phyloP scores from a whole-genome alignment of 2,329 filamentous ascomycete species.

The Clarireedia homoeocarpa region DNA sequence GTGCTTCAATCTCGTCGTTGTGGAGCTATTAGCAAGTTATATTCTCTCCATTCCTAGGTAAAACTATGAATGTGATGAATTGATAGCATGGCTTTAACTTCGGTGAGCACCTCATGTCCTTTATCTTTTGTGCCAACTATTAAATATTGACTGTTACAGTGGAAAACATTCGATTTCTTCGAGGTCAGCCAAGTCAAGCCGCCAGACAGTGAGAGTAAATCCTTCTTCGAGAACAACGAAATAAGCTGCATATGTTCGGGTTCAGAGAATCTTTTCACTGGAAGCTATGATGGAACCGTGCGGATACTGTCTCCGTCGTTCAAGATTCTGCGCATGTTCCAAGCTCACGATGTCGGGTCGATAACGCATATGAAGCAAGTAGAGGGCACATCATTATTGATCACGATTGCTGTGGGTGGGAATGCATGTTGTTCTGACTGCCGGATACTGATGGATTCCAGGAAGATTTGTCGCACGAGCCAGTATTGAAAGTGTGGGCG shows the following conservation, averaged over 20 bases:
- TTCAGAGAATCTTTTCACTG: slow-evolving; percentile 83
- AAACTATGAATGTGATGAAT: slow-evolving; percentile 2
- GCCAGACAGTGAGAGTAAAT: slow-evolving; percentile 68
- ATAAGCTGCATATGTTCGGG: slow-evolving; percentile 80
- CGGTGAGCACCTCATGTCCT: slow-evolving; percentile 12
- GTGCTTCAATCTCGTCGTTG: background rate
- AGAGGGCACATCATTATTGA: slow-evolving; percentile 74
- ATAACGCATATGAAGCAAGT: slow-evolving; percentile 92
- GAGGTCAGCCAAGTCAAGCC: slow-evolving; percentile 78
- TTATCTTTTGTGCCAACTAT: background rate
- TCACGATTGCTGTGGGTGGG: slow-evolving; percentile 61
- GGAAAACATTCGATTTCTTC: slow-evolving; percentile 99
- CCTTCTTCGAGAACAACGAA: slow-evolving; percentile 74
- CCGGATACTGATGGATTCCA: slow-evolving; percentile 33
- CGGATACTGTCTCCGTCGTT: slow-evolving; percentile 82
- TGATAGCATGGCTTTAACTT: slow-evolving; percentile 23
- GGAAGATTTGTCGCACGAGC: slow-evolving; percentile 83
- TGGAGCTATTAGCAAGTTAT: background rate
- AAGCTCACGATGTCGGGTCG: slow-evolving; percentile 69
- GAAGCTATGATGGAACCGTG: slow-evolving; percentile 75
- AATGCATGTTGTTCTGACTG: background rate
- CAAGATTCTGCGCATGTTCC: slow-evolving; percentile 81
- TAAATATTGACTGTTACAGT: slow-evolving; percentile 38
- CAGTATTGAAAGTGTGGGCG: slow-evolving; percentile 94
- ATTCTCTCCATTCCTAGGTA: background rate